phyloP scores from a whole-genome alignment of 1,139 yeast species.

The Pichia inconspicua region DNA sequence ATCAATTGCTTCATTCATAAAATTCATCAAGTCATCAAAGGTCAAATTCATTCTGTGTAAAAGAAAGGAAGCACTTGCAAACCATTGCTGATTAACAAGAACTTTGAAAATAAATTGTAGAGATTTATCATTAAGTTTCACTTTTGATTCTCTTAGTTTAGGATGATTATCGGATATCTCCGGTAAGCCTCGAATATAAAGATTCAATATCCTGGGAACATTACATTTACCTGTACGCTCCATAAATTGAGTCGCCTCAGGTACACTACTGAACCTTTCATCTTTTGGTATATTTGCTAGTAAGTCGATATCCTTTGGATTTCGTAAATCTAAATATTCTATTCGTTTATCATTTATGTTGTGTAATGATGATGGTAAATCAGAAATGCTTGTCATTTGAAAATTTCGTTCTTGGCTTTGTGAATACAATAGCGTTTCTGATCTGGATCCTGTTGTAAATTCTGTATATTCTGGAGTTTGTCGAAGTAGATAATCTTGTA shows the following conservation, averaged over 20 bases:
- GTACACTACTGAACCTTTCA: constrained; percentile 1
- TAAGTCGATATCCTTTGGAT: constrained; percentile 4
- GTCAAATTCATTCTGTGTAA: constrained; percentile 7
- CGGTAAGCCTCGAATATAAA: constrained; percentile 9
- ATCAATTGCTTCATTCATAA: constrained; percentile 10
- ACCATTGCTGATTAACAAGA: constrained; percentile 16
- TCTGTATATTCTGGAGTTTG: constrained; percentile 5
- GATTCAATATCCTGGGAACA: constrained; percentile 8
- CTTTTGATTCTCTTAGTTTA: not conserved
- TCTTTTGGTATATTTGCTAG: not conserved
- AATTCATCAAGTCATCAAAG: constrained; percentile 12
- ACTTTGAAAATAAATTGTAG: constrained; percentile 1
- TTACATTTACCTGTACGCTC: constrained; percentile 3
- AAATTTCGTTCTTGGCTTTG: not conserved
- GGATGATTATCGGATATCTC: constrained; percentile 3
- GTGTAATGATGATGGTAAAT: not conserved
- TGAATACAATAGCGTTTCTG: not conserved
- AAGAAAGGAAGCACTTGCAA: constrained; percentile 15
- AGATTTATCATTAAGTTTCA: not conserved
- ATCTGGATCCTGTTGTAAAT: not conserved
- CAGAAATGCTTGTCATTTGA: not conserved
- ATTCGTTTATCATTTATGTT: not conserved
- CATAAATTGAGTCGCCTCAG: constrained; percentile 6
- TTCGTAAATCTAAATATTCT: constrained; percentile 9
- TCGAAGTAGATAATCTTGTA: constrained; percentile 11